Base-by-base conservation (phyloP, 2,329 filamentous ascomycete species). In the Bipolaris zeicola region DNA sequence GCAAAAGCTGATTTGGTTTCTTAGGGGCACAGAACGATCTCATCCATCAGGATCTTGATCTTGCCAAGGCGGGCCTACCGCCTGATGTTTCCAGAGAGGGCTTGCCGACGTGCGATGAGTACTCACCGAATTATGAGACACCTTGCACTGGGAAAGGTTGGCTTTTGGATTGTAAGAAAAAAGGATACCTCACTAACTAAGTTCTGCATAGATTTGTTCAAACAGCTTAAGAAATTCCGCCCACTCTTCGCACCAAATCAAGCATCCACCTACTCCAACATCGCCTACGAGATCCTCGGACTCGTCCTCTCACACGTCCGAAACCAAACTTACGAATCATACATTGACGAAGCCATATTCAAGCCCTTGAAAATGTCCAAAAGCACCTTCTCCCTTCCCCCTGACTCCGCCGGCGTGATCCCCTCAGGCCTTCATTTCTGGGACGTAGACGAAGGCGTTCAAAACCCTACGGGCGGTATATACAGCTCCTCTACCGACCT, bases 391-490 rank as follows among this genome's bases (percentile, higher is more conserved):
- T 65, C 65, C 1, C 28, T 34, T 10, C 72, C 73, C 3, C 64
- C 67, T 3, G 73, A 79, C 53, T 66, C 66, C 13, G 67, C 73
- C 51, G 77, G 76, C 7, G 77, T 79, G 0, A 75, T 80, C 5
- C 77, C 77, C 0, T 18, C 69, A 0, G 67, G 67, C 1, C 60
- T 64, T 0, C 69, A 74, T 14, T 79, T 74, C 62, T 80, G 77
- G 77, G 78, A 75, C 48, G 63, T 77, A 1, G 73, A 80, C 13
- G 67, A 71, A 46, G 79, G 79, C 2, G 67, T 80, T 1, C 75
- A 79, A 48, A 74, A 68, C 14, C 79, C 79, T 2, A 78, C 78
- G 0, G 79, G 79, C 7, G 79, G 78, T 1, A 74, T 81, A 28
- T 82, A 79, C 67, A 74, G 70, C 37, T 75, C 74, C 1, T 67